These are phyloP conservation scores for Triangularia setosa DNA, from an alignment of 2,329 filamentous ascomycete species.

Conservation along the genomic window DNA sequence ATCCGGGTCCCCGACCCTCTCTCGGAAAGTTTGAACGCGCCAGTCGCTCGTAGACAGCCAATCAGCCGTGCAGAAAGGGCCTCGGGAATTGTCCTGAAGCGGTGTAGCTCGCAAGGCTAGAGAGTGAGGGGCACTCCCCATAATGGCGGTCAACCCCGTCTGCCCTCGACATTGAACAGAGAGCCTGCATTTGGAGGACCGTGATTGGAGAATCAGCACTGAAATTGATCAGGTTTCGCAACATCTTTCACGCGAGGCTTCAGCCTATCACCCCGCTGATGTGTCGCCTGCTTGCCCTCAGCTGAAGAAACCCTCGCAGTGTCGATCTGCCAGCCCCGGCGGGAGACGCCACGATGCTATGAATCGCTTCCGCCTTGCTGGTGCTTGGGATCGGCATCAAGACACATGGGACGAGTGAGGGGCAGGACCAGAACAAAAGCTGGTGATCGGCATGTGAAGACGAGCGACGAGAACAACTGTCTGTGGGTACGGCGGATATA, in stretches of 20 bases:
- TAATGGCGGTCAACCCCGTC: slow-evolving; percentile 8
- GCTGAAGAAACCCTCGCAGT: not conserved
- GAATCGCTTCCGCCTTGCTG: not conserved
- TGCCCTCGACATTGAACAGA: not conserved
- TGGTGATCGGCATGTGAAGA: not conserved
- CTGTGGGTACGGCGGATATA: not conserved
- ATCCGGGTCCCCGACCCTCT: not conserved
- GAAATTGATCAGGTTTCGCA: not conserved
- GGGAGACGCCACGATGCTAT: not conserved
- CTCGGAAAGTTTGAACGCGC: too few species aligned
- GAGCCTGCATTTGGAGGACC: not conserved
- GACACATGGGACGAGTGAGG: not conserved
- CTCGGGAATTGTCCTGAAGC: slow-evolving; percentile 12
- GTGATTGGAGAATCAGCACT: slow-evolving; percentile 2
- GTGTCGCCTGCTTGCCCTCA: not conserved
- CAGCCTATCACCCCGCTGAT: not conserved
- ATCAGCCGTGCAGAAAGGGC: slow-evolving; percentile 6
- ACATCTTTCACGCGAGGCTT: not conserved
- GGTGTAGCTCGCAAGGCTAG: slow-evolving; percentile 7
- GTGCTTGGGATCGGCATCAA: not conserved
- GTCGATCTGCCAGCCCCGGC: not conserved
- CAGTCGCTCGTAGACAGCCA: slow-evolving; percentile 6
- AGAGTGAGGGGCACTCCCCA: not conserved
- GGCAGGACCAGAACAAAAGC: not conserved
- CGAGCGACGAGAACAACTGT: not conserved